Conservation (phyloP, 2,329 filamentous ascomycete species). For the Cladosporium cucumerinum region DNA sequence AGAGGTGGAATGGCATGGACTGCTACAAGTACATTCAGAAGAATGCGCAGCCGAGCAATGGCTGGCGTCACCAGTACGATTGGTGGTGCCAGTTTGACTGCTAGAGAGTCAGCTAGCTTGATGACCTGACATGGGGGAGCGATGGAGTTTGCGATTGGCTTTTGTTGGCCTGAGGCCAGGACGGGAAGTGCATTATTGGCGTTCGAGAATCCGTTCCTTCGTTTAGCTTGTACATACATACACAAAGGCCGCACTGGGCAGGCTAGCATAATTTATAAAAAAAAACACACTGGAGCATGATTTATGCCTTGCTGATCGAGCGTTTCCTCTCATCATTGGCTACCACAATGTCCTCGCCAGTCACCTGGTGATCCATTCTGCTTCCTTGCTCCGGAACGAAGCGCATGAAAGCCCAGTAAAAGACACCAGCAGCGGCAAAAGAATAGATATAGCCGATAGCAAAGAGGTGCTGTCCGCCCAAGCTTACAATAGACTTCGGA, state of each 20-base stretch:
- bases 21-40: neutral
- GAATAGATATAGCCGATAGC: conserved; percentile 39
- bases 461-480: conserved; percentile 21
- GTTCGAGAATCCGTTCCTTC: neutral
- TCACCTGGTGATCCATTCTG: conserved; percentile 73
- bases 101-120: neutral
- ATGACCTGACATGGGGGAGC: neutral
- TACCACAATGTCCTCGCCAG: conserved; percentile 57
- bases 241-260: neutral
- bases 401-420: conserved; percentile 35
- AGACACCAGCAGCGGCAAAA: conserved; percentile 34
- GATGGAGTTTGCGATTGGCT: neutral
- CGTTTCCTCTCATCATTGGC: conserved; percentile 34
- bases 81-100: conserved; percentile 4
- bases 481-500: neutral
- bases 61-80: neutral
- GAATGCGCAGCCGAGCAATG: neutral
- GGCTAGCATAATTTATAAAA: neutral
- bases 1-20: neutral
- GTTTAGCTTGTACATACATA: neutral
- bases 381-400: conserved; percentile 66
- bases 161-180: neutral
- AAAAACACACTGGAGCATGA: neutral
- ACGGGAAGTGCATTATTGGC: neutral
- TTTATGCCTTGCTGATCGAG: neutral